These are phyloP conservation scores for Chaetomiaceae sp. DNA, from an alignment of 2,329 filamentous ascomycete genomes.

Conservation along the genomic window DNA sequence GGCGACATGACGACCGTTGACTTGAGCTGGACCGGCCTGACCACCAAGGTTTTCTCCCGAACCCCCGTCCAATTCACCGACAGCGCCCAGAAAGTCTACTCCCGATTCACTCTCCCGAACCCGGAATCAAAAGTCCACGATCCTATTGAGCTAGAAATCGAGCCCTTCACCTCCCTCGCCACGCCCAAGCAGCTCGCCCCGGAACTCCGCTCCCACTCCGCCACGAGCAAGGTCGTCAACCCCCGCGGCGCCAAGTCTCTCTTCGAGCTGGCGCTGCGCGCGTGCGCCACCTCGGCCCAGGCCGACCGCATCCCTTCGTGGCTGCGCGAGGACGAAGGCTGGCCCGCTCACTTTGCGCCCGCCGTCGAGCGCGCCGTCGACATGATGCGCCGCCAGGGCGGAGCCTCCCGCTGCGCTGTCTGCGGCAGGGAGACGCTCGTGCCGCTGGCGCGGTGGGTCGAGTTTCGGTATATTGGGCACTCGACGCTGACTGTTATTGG, in stretches of 20 bases:
- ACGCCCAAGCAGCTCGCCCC: slow-evolving; percentile 12
- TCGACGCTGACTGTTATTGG: slow-evolving; percentile 19
- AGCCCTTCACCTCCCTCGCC: slow-evolving; percentile 21
- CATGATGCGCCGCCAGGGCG: slow-evolving; percentile 43
- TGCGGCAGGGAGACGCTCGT: slow-evolving; percentile 48
- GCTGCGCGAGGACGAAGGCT: slow-evolving; percentile 6
- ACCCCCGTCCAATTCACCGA: slow-evolving; percentile 31
- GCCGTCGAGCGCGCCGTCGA: slow-evolving; percentile 38
- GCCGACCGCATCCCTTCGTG: slow-evolving; percentile 38
- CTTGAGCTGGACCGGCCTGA: slow-evolving; percentile 15
- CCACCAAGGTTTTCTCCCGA: slow-evolving; percentile 23
- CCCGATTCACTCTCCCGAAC: slow-evolving; percentile 23
- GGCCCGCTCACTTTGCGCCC: slow-evolving; percentile 33
- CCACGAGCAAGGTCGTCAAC: not conserved
- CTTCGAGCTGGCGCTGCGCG: slow-evolving; percentile 46
- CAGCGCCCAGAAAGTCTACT: slow-evolving; percentile 21
- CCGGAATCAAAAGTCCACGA: not conserved
- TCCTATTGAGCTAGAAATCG: slow-evolving; percentile 11
- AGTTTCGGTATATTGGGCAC: slow-evolving; percentile 50
- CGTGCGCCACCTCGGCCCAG: slow-evolving; percentile 36
- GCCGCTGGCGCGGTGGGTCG: slow-evolving; percentile 56
- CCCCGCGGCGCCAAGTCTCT: slow-evolving; percentile 42
- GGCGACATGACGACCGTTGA: slow-evolving; percentile 6
- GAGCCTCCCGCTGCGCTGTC: slow-evolving; percentile 47
- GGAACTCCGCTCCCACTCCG: not conserved